phyloP scores from a whole-genome alignment of 2,329 filamentous ascomycete genomes.

The Hymenoscyphus fructigenus region DNA sequence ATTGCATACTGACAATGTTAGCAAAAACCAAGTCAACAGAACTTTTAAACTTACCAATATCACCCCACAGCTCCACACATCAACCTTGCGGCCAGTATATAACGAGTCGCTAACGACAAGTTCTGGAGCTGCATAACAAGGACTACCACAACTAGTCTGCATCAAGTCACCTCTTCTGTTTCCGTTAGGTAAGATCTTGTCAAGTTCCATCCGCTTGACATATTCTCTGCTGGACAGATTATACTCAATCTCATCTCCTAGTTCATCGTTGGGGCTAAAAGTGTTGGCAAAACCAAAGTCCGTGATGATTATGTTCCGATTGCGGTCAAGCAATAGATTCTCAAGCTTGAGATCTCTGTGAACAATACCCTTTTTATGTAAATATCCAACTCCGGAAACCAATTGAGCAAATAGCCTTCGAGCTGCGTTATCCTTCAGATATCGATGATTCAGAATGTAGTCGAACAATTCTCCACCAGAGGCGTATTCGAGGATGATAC shows the following conservation, averaged over 20 bases:
- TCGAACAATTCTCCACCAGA: constrained; percentile 97
- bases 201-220: constrained; percentile 82
- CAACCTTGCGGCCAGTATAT: constrained; percentile 96
- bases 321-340: constrained; percentile 90
- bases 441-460: constrained; percentile 95
- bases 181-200: constrained; percentile 73
- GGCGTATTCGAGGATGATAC: constrained; percentile 97
- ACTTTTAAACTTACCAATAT: constrained; percentile 71
- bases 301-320: constrained; percentile 98
- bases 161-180: constrained; percentile 88
- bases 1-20: constrained; percentile 79
- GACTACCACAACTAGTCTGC: constrained; percentile 98
- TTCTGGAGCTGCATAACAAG: constrained; percentile 95
- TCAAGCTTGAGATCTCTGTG: constrained; percentile 96
- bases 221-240: constrained; percentile 84
- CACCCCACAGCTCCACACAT: constrained; percentile 99
- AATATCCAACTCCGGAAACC: constrained; percentile 92
- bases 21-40: constrained; percentile 15
- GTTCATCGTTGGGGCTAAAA: constrained; percentile 84
- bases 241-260: constrained; percentile 86
- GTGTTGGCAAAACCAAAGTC: constrained; percentile 99
- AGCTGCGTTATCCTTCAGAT: constrained; percentile 90
- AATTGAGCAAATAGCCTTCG: constrained; percentile 91
- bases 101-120: constrained; percentile 95
- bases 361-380: constrained; percentile 98